Evolutionary conservation across 257 asterid genomes (phyloP), one percentile per base, ranked within the genome.

Genomic region (Solanum pennellii): DNA sequence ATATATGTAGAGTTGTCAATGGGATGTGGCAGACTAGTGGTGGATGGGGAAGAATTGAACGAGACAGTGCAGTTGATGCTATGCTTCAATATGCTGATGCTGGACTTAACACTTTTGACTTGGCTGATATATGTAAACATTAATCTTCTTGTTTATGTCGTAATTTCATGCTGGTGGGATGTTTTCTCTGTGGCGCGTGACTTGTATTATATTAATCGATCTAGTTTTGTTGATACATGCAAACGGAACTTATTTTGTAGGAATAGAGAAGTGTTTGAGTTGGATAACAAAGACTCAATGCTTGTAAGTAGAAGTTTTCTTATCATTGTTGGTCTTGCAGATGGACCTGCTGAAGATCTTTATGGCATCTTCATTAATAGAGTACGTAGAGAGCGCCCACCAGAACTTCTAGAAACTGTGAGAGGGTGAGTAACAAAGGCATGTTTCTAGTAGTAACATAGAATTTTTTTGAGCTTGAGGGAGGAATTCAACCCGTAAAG

Each of bases 301-400:
- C 35, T 60, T 77, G 42, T 20, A 84, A 59, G 79, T 75, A 49
- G 23, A 25, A 12, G 21, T 27, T 29, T 86, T 52, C 39, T 82
- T 45, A 35, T 49, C 10, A 23, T 56, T 25, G 15, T 59, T 87
- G 87, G 86, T 56, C 71, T 56, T 47, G 76, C 89, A 97, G 99
- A 97, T 92, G 99, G 99, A 88, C 99, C 99, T 80, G 98, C 99
- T 9, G 99, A 97, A 90, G 99, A 97, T 92, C 98, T 97, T 75
- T 97, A 94, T 87, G 98, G 99, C 39, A 93, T 97, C 89, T 96
- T 97, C 87, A 95, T 97, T 68, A 97, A 95, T 80, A 94, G 93
- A 91, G 99, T 97, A 42, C 99, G 99, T 3, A 92, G 98, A 90
- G 99, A 97, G 92, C 95, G 99, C 41, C 98, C 98, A 9, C 98